Percentiles rank a stretch among this genome's conserved stretches.
Conservation (phyloP, 305 asterid species). For the Rubia balearica region DNA sequence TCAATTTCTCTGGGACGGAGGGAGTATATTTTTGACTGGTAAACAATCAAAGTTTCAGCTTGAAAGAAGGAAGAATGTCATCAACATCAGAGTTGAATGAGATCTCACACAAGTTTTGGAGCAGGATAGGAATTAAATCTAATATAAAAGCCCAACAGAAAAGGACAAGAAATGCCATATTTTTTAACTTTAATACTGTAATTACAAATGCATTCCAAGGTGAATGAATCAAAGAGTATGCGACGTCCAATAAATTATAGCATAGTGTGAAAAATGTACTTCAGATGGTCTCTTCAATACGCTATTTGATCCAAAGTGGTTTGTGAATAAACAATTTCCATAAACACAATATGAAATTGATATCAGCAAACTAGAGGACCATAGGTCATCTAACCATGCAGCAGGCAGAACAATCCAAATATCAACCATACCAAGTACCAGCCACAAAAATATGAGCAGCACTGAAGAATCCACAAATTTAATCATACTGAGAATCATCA, state of each 20-base stretch:
- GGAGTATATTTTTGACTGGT: neutral
- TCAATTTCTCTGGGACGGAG: too few species aligned
- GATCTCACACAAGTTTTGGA: neutral
- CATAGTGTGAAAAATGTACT: neutral
- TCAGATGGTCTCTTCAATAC: neutral
- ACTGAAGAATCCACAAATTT: neutral
- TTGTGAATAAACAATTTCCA: neutral
- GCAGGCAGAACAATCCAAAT: neutral
- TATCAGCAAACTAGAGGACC: neutral
- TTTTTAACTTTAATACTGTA: neutral
- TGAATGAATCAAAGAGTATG: slow-evolving; percentile 8
- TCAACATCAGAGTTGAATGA: neutral
- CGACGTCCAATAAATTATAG: neutral
- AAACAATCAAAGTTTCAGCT: neutral
- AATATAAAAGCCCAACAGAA: neutral
- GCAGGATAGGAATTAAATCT: slow-evolving; percentile 1
- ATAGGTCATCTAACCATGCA: neutral
- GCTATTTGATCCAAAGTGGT: neutral
- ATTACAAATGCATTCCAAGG: neutral
- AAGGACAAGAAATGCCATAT: slow-evolving; percentile 2
- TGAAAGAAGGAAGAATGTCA: neutral
- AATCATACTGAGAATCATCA: neutral
- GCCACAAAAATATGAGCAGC: neutral
- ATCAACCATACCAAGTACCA: neutral
- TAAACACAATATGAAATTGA: neutral